Evolutionary conservation across 2,329 filamentous ascomycete genomes (phyloP).

Genomic region (Cladophialophora chaetospira): DNA sequence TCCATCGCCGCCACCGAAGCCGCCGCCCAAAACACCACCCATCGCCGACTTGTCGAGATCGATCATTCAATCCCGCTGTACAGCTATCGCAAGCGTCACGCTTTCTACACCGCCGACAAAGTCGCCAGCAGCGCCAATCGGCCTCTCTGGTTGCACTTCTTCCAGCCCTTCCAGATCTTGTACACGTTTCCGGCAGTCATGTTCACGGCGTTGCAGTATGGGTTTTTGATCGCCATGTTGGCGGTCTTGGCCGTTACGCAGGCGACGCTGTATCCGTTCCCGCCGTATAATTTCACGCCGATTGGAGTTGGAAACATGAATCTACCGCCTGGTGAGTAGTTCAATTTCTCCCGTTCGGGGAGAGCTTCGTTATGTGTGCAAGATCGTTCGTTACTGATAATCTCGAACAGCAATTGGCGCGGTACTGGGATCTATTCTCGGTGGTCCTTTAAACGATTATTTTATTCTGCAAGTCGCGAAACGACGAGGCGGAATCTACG

Average conservation of each 20-base stretch:
- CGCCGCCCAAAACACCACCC: slow-evolving; percentile 20
- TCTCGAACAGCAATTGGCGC: slow-evolving; percentile 42
- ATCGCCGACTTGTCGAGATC: slow-evolving; percentile 30
- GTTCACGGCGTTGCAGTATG: slow-evolving; percentile 46
- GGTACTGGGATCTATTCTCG: slow-evolving; percentile 44
- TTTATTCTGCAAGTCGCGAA: slow-evolving; percentile 46
- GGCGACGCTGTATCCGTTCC: slow-evolving; percentile 41
- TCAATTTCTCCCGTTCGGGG: neutral
- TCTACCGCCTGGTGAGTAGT: slow-evolving; percentile 31
- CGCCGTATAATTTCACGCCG: slow-evolving; percentile 39
- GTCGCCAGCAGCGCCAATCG: slow-evolving; percentile 31
- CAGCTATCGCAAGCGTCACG: slow-evolving; percentile 35
- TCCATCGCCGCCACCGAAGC: slow-evolving; percentile 17
- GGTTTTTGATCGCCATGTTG: slow-evolving; percentile 42
- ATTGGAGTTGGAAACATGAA: slow-evolving; percentile 40
- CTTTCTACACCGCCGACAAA: slow-evolving; percentile 33
- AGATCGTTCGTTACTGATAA: too few relatives aligned
- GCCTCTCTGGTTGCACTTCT: slow-evolving; percentile 37
- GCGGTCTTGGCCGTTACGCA: slow-evolving; percentile 38
- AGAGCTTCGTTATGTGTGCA: too few relatives aligned
- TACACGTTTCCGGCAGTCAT: slow-evolving; percentile 44
- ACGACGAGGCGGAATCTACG: slow-evolving; percentile 50
- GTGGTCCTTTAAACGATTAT: slow-evolving; percentile 45
- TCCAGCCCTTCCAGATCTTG: slow-evolving; percentile 39
- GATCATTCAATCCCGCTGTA: slow-evolving; percentile 36